Evolutionary conservation across 2,329 filamentous ascomycete species (phyloP).

Genomic region (Epicoccum nigrum): DNA sequence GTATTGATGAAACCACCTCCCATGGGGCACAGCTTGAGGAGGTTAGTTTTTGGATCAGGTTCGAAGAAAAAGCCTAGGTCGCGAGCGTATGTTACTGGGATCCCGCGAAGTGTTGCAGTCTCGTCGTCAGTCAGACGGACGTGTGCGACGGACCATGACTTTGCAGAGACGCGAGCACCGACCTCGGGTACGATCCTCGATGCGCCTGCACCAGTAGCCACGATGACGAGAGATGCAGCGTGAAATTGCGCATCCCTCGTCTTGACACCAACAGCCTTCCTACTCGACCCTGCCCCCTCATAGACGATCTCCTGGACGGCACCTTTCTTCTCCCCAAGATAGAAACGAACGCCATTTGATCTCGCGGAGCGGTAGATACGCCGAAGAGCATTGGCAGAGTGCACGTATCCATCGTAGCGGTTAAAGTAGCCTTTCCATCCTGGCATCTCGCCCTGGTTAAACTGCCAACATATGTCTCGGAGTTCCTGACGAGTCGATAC

Average conservation of each 20-base stretch:
- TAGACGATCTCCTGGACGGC: conserved; percentile 52
- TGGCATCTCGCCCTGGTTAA: conserved; percentile 50
- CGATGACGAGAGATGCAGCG: conserved; percentile 52
- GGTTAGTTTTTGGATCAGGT: conserved; percentile 62
- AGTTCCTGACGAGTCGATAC: conserved; percentile 34
- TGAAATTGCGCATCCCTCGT: conserved; percentile 50
- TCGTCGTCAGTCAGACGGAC: conserved; percentile 63
- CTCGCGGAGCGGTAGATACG: conserved; percentile 54
- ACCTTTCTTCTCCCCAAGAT: conserved; percentile 51
- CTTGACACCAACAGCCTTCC: conserved; percentile 42
- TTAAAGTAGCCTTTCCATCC: conserved; percentile 67
- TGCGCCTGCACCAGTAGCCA: conserved; percentile 60
- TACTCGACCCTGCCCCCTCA: conserved; percentile 27
- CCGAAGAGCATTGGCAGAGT: conserved; percentile 59
- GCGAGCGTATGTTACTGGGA: conserved; percentile 66
- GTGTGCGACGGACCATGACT: conserved; percentile 66
- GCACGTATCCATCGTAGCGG: conserved; percentile 62
- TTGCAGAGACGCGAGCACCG: conserved; percentile 59
- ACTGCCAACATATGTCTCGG: conserved; percentile 58
- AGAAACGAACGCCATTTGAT: conserved; percentile 52
- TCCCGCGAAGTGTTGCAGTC: conserved; percentile 59
- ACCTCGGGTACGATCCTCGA: conserved; percentile 57
- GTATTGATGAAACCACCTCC: conserved; percentile 63
- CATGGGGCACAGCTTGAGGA: conserved; percentile 66
- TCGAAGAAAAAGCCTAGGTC: conserved; percentile 71